A percentile compares a stretch with the other conserved stretches of the same genome.
phyloP scores from a whole-genome alignment of 2,329 filamentous ascomycete genomes.

The Fusarium torreyae region DNA sequence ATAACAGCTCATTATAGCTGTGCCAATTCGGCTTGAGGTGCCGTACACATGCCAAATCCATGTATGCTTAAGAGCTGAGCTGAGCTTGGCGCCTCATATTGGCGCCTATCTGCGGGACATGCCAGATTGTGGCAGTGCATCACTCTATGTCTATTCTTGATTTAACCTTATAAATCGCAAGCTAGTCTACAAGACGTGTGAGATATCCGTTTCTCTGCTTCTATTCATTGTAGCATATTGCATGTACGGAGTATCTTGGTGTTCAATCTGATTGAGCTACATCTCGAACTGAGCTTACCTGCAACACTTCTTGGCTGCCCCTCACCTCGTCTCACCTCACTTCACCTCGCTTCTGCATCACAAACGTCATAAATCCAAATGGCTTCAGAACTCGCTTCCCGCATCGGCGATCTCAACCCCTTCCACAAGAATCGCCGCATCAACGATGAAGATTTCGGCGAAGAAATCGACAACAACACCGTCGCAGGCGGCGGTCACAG shows the following conservation, averaged over 20 bases:
- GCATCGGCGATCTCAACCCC: constrained; percentile 52
- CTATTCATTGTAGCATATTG: background rate
- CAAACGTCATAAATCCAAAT: constrained; percentile 26
- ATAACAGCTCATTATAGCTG: constrained; percentile 19
- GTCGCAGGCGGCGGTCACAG: constrained; percentile 74
- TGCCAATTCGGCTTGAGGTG: constrained; percentile 36
- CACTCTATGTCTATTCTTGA: constrained; percentile 12
- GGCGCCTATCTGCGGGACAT: constrained; percentile 3
- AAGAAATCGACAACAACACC: constrained; percentile 55
- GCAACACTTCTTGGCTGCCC: constrained; percentile 21
- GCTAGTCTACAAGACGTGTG: background rate
- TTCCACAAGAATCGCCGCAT: constrained; percentile 48
- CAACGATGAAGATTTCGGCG: constrained; percentile 56
- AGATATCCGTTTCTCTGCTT: background rate
- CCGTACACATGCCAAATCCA: constrained; percentile 18
- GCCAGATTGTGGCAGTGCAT: constrained; percentile 35
- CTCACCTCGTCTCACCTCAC: constrained; percentile 39
- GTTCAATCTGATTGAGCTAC: constrained; percentile 1
- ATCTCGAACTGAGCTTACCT: constrained; percentile 21
- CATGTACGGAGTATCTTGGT: background rate
- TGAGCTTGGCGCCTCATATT: constrained; percentile 13
- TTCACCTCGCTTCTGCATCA: constrained; percentile 15
- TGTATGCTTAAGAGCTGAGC: constrained; percentile 17
- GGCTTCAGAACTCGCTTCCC: constrained; percentile 50
- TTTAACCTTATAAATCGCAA: background rate